Conservation (phyloP, 2,329 filamentous ascomycete species). For the Diaporthe ampelina region DNA sequence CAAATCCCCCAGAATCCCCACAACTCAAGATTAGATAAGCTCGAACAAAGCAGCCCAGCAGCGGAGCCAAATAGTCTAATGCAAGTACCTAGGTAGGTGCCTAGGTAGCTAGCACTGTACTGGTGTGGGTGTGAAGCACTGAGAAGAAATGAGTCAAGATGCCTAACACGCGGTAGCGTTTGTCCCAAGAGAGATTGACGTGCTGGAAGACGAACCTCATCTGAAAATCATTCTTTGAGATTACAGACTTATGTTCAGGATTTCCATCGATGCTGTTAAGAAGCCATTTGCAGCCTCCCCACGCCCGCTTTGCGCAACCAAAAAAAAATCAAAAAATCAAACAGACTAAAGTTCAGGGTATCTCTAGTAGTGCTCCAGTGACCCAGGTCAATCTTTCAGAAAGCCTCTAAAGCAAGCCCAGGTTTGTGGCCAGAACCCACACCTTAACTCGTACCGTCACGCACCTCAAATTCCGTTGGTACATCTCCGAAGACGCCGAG, state of each 20-base stretch:
- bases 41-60: not conserved
- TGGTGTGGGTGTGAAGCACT: not conserved
- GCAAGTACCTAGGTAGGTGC: too few relatives aligned
- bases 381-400: conserved; percentile 6
- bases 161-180: not conserved
- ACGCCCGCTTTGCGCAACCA: not conserved
- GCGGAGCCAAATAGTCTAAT: not conserved
- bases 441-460: not conserved
- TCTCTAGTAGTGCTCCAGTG: conserved; percentile 33
- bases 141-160: not conserved
- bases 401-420: conserved; percentile 15
- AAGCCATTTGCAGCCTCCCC: not conserved
- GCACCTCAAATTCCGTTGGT: not conserved
- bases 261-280: not conserved
- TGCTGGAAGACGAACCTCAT: not conserved
- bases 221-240: not conserved
- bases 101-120: not conserved
- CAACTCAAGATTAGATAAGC: conserved; percentile 25
- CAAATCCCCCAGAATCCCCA: not conserved
- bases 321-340: not conserved
- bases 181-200: not conserved
- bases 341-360: conserved; percentile 24
- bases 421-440: not conserved
- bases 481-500: not conserved
- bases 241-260: not conserved